These are phyloP conservation scores for Kwoniella newhampshirensis DNA, from an alignment of 768 basidiomycete genomes.

Conservation along the genomic window DNA sequence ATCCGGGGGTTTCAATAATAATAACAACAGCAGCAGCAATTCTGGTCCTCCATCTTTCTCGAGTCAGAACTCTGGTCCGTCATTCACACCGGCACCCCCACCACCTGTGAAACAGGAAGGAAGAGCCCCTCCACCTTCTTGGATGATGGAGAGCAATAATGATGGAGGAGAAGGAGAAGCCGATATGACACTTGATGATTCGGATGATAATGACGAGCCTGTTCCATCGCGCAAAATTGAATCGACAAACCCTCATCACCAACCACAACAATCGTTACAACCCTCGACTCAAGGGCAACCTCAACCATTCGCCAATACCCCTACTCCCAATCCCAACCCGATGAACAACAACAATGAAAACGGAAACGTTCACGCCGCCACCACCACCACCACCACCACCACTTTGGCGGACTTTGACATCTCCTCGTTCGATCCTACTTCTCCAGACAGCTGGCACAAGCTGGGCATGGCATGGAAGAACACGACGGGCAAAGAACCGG, in stretches of 20 bases:
- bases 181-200: constrained; percentile 35
- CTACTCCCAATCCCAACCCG: not conserved
- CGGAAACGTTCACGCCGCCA: constrained; percentile 9
- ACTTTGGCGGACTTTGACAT: constrained; percentile 37
- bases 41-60: not conserved
- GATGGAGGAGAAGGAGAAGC: constrained; percentile 20
- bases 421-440: constrained; percentile 32
- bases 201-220: constrained; percentile 23
- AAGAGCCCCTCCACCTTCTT: constrained; percentile 20
- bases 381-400: not conserved
- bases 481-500: constrained; percentile 34
- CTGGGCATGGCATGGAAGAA: constrained; percentile 35
- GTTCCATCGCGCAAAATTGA: not conserved
- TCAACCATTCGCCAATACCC: not conserved
- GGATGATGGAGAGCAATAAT: constrained; percentile 7
- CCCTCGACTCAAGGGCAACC: not conserved
- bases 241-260: not conserved
- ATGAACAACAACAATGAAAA: not conserved
- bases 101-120: constrained; percentile 1
- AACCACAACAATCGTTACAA: constrained; percentile 1
- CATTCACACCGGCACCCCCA: not conserved
- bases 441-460: constrained; percentile 27
- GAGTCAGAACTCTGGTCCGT: not conserved
- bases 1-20: not conserved
- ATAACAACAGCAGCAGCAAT: not conserved